Percentiles rank a stretch among this genome's conserved stretches.
These are phyloP conservation scores for Sporothrix dimorphospora DNA, from an alignment of 2,329 filamentous ascomycete genomes.

Conservation along the genomic window DNA sequence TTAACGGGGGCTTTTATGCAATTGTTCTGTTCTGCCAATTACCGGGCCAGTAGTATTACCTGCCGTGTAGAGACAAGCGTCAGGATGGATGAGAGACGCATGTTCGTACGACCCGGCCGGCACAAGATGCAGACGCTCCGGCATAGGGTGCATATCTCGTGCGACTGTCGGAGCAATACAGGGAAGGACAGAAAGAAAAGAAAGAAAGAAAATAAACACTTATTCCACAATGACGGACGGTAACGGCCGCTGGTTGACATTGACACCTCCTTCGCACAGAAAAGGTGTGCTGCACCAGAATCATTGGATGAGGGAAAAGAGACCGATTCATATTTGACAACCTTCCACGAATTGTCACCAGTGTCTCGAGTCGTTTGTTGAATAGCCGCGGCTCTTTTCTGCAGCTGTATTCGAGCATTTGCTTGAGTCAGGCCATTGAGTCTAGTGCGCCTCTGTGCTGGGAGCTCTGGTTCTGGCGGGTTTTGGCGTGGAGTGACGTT, in stretches of 20 bases:
- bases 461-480: background rate
- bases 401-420: background rate
- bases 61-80: too few species aligned
- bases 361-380: background rate
- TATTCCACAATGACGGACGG: too few species aligned
- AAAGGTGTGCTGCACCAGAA: background rate
- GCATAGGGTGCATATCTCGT: background rate
- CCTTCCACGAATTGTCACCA: background rate
- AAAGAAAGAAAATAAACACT: too few species aligned
- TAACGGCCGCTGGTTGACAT: background rate
- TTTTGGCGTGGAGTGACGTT: constrained; percentile 4
- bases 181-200: too few species aligned
- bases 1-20: too few species aligned
- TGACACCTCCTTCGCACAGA: background rate
- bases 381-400: constrained; percentile 17
- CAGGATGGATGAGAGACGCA: background rate
- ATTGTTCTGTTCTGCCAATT: too few species aligned
- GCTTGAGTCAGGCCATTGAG: constrained; percentile 11
- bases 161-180: too few species aligned
- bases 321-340: background rate
- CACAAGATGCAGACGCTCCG: background rate
- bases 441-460: background rate
- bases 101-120: background rate
- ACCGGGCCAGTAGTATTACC: too few species aligned
- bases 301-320: background rate